Percentiles rank a stretch among this genome's conserved stretches.
phyloP scores from a whole-genome alignment of 805 yeast species.

The Saturnispora bothae region DNA sequence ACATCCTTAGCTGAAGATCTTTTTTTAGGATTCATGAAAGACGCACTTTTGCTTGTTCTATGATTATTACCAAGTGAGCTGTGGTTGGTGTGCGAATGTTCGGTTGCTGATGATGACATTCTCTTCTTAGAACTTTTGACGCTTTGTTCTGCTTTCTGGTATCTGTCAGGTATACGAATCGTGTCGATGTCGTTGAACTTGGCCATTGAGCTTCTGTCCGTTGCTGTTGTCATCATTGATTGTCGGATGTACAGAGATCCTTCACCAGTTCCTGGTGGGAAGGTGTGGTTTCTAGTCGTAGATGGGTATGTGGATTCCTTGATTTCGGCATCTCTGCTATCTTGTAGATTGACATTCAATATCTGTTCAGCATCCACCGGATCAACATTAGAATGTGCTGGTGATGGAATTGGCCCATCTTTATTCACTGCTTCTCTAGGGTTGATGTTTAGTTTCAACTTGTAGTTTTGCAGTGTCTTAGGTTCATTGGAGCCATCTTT shows the following conservation, averaged over 20 bases:
- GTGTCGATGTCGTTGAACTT: constrained; percentile 20
- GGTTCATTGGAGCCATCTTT: no score
- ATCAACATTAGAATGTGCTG: background rate
- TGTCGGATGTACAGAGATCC: background rate
- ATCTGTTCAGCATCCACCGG: background rate
- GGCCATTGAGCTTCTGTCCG: constrained; percentile 17
- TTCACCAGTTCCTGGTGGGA: constrained; percentile 3
- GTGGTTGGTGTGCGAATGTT: background rate
- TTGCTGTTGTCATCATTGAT: constrained; percentile 7
- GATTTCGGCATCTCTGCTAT: background rate
- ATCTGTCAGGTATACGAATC: constrained; percentile 23
- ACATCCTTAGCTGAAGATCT: constrained; percentile 16
- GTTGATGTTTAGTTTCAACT: background rate
- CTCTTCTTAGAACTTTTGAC: background rate
- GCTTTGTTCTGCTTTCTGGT: constrained; percentile 14
- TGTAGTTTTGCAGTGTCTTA: no score
- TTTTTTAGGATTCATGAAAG: constrained; percentile 18
- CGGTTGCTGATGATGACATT: constrained; percentile 3
- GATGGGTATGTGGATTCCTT: background rate
- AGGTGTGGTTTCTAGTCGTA: background rate
- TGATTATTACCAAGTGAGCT: constrained; percentile 10
- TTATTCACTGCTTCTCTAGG: no score
- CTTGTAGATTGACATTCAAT: background rate
- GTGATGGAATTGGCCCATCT: background rate
- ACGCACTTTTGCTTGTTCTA: constrained; percentile 16